Evolutionary conservation across 495 filamentous ascomycete species (phyloP).

Genomic region (Hypoxylon fuscum): DNA sequence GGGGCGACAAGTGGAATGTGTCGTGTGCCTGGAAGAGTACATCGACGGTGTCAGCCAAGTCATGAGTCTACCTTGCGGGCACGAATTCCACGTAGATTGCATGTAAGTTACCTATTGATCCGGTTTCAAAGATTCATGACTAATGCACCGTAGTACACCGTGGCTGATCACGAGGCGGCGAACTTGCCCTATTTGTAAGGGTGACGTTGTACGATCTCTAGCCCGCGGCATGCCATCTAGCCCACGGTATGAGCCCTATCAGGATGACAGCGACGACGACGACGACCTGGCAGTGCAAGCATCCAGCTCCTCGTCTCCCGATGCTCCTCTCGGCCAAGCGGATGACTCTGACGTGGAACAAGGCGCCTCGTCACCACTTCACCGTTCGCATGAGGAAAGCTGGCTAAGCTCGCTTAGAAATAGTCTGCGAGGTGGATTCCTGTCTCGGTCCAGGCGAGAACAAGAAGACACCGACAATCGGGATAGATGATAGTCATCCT

Average conservation of each 20-base stretch:
- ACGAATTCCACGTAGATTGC: slow-evolving; percentile 98
- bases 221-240: slow-evolving; percentile 57
- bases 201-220: slow-evolving; percentile 80
- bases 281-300: slow-evolving; percentile 39
- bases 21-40: slow-evolving; percentile 98
- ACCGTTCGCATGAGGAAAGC: slow-evolving; percentile 29
- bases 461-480: slow-evolving; percentile 21
- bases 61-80: slow-evolving; percentile 98
- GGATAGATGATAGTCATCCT: slow-evolving; percentile 21
- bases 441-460: slow-evolving; percentile 24
- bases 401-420: slow-evolving; percentile 37
- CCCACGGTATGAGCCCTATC: slow-evolving; percentile 58
- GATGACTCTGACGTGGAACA: slow-evolving; percentile 44
- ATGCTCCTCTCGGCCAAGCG: slow-evolving; percentile 21
- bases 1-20: slow-evolving; percentile 89
- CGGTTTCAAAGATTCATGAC: slow-evolving; percentile 10
- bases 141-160: slow-evolving; percentile 76
- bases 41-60: slow-evolving; percentile 92
- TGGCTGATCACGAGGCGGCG: slow-evolving; percentile 94
- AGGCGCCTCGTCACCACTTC: slow-evolving; percentile 26
- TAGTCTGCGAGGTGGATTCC: slow-evolving; percentile 34
- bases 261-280: slow-evolving; percentile 61
- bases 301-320: slow-evolving; percentile 32
- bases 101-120: slow-evolving; percentile 74
- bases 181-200: slow-evolving; percentile 98